Percentiles rank a stretch among this genome's conserved stretches.
phyloP scores from a whole-genome alignment of 306 rosid genomes.

The Prinsepia uniflora region DNA sequence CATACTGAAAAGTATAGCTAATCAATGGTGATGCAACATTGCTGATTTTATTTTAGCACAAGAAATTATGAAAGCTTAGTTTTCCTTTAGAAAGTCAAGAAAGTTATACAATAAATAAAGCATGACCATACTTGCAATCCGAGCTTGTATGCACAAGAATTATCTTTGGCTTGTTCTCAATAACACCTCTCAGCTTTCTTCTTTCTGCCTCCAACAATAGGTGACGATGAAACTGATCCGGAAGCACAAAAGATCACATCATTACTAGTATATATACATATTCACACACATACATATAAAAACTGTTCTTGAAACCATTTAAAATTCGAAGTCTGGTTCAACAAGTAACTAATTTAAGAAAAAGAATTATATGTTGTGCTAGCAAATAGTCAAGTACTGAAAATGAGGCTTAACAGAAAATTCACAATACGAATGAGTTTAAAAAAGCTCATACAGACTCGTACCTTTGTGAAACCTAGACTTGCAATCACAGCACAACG shows the following conservation, averaged over 20 bases:
- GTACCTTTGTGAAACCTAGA: constrained; percentile 94
- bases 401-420: neutral
- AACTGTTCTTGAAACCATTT: constrained; percentile 7
- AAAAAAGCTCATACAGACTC: constrained; percentile 14
- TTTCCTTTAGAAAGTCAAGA: neutral
- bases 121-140: constrained; percentile 75
- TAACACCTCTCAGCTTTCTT: constrained; percentile 78
- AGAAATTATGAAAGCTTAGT: neutral
- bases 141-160: constrained; percentile 82
- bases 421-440: constrained; percentile 11
- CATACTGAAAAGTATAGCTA: neutral
- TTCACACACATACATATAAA: neutral
- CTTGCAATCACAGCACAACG: constrained; percentile 98
- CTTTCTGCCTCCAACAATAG: constrained; percentile 93
- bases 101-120: constrained; percentile 12
- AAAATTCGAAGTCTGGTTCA: neutral
- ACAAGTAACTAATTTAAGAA: constrained; percentile 7
- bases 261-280: neutral
- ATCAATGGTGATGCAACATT: neutral
- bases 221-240: constrained; percentile 95
- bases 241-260: constrained; percentile 24
- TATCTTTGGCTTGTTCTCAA: constrained; percentile 82
- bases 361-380: neutral
- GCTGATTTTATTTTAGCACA: neutral
- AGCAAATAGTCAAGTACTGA: neutral